Conservation (phyloP, 2,329 filamentous ascomycete genomes). For the Paracamarosporium sp. region DNA sequence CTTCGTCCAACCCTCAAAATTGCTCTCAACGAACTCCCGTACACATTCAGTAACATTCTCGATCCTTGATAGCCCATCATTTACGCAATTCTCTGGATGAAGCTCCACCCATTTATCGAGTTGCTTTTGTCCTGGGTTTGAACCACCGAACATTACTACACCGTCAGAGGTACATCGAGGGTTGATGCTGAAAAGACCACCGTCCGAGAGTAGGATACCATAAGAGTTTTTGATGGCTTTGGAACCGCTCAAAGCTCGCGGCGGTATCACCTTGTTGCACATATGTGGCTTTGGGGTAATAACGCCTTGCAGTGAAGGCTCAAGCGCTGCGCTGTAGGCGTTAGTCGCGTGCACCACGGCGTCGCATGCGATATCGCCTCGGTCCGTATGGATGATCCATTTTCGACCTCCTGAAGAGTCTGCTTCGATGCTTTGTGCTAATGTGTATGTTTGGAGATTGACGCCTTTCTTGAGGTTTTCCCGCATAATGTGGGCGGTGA, state of each 20-base stretch:
- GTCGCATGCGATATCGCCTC: slow-evolving; percentile 26
- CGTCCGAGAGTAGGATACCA: slow-evolving; percentile 36
- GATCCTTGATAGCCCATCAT: slow-evolving; percentile 35
- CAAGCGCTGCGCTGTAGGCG: slow-evolving; percentile 33
- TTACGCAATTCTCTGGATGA: slow-evolving; percentile 35
- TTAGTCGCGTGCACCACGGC: slow-evolving; percentile 32
- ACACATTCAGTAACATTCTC: slow-evolving; percentile 33
- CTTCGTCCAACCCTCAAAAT: slow-evolving; percentile 34
- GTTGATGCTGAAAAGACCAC: slow-evolving; percentile 42
- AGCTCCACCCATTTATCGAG: slow-evolving; percentile 37
- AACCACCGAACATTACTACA: slow-evolving; percentile 41
- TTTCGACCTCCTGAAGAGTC: slow-evolving; percentile 8
- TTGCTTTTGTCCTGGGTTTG: slow-evolving; percentile 38
- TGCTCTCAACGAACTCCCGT: slow-evolving; percentile 27
- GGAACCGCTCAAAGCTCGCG: slow-evolving; percentile 23
- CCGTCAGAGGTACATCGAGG: slow-evolving; percentile 38
- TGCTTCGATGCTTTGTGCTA: slow-evolving; percentile 17
- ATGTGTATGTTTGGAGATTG: slow-evolving; percentile 31
- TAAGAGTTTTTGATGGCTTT: slow-evolving; percentile 39
- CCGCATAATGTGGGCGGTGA: slow-evolving; percentile 36
- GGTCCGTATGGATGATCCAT: slow-evolving; percentile 27
- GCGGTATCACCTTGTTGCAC: slow-evolving; percentile 32
- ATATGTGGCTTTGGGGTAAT: slow-evolving; percentile 39
- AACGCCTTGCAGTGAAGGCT: slow-evolving; percentile 24
- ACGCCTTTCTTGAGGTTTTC: slow-evolving; percentile 22